Percentiles rank a stretch among this genome's conserved stretches.
Evolutionary conservation across 257 asterid species (phyloP).

Genomic region (Salvia rosmarinus): DNA sequence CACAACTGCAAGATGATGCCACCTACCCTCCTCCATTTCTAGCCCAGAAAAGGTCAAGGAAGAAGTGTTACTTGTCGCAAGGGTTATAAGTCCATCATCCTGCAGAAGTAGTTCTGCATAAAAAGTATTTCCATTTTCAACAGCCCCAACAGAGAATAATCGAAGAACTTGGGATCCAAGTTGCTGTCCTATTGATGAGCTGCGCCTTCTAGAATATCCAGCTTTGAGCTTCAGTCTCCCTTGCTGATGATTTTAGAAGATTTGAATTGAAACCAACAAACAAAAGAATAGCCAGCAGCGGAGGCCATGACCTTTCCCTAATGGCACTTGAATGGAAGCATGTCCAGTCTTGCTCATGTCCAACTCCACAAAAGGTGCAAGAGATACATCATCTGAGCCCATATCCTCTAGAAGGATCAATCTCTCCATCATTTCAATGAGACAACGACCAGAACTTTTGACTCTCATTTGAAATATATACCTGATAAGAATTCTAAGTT

Average conservation of each 20-base stretch:
- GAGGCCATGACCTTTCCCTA: slow-evolving; percentile 99
- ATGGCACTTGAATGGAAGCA: slow-evolving; percentile 96
- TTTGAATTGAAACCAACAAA: slow-evolving; percentile 96
- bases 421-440: slow-evolving; percentile 92
- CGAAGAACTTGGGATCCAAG: slow-evolving; percentile 67
- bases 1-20: slow-evolving; percentile 99
- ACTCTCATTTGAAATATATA: slow-evolving; percentile 81
- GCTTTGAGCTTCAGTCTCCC: slow-evolving; percentile 66
- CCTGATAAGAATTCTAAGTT: slow-evolving; percentile 85
- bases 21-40: slow-evolving; percentile 96
- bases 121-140: slow-evolving; percentile 66
- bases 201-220: slow-evolving; percentile 59
- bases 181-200: slow-evolving; percentile 53
- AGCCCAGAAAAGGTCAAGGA: slow-evolving; percentile 84
- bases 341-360: slow-evolving; percentile 94
- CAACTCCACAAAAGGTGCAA: slow-evolving; percentile 95
- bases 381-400: slow-evolving; percentile 84
- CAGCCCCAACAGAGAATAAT: slow-evolving; percentile 88
- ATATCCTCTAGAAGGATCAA: slow-evolving; percentile 71
- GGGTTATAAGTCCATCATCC: slow-evolving; percentile 88
- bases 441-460: slow-evolving; percentile 69
- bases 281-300: slow-evolving; percentile 99
- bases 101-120: slow-evolving; percentile 87
- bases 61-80: slow-evolving; percentile 92
- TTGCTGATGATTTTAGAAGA: slow-evolving; percentile 64